These are phyloP conservation scores for Setaria italica DNA, from an alignment of 202 grass and related monocot genomes.

Conservation along the genomic window DNA sequence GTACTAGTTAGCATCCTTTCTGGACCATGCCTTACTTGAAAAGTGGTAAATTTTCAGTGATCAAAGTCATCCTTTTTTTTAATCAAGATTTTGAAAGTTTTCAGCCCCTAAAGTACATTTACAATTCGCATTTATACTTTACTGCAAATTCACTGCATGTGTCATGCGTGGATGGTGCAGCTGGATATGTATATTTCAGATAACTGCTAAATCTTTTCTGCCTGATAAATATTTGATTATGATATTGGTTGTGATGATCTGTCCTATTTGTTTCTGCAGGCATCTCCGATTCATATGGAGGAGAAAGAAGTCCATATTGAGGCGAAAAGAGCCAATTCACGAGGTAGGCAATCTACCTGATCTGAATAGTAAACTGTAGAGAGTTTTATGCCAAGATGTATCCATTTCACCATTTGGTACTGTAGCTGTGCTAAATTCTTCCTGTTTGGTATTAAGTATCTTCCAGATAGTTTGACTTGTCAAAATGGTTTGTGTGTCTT, in stretches of 20 bases:
- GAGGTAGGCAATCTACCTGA: constrained; percentile 48
- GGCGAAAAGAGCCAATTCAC: constrained; percentile 62
- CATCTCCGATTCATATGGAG: constrained; percentile 60
- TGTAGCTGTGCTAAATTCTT: neutral
- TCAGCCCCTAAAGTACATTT: neutral
- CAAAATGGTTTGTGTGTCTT: neutral
- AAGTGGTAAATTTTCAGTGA: neutral
- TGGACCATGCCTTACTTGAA: neutral
- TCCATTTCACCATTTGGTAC: constrained; percentile 6
- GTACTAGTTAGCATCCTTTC: neutral
- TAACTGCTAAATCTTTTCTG: neutral
- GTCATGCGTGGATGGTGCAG: neutral
- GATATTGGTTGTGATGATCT: constrained; percentile 1
- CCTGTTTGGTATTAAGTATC: neutral
- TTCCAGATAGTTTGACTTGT: neutral
- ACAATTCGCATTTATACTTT: neutral
- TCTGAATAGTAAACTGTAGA: neutral
- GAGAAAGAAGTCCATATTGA: constrained; percentile 57
- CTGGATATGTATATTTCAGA: neutral
- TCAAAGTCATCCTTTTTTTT: neutral
- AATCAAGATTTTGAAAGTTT: neutral
- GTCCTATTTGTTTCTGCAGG: constrained; percentile 43
- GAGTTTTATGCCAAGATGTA: neutral
- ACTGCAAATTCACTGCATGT: neutral
- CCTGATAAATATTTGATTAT: neutral